Evolutionary conservation across 2,329 filamentous ascomycete genomes (phyloP), one percentile per base, ranked within the genome.

Genomic region (Fusarium papillatum): DNA sequence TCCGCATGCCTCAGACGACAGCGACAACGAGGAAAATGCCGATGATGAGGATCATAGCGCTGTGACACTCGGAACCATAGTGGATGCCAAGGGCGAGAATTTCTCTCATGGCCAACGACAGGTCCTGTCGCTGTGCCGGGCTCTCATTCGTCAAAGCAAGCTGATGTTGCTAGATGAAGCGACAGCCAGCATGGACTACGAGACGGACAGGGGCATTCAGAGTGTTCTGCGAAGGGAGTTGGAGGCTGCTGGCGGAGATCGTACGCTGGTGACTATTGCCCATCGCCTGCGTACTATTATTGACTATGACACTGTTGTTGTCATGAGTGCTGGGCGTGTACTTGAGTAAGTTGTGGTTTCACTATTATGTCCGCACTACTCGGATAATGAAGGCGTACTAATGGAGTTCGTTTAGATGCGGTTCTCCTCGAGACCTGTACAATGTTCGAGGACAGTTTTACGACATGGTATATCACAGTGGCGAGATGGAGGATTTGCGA

Each of bases 21-120:
- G 79, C 1, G 78, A 82, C 3, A 71, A 76, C n/a, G 78, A 78
- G 22, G 76, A 68, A 5, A 72, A 68, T 31, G 78, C 67, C 5
- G 63, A 71, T 9, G 50, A 69, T 13, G 66, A 77, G 41, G 19
- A 70, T 62, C 26, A 75, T 55, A 68, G 75, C 19, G 65, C 68
- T 63, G 82, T 85, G 60, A 80, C 81, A 11, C 84, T 90, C 2
- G 79, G 84, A 14, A 89, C 88, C 1, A 73, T 83, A 3, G 89
- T 91, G 16, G 87, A 88, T 34, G 85, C 88, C 17, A 87, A 87
- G 50, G 89, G 88, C 34, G 86, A 88, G 75, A 90, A 90, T 81
- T 90, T 90, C 78, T 89, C 87, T 6, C 89, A 90, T 72, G 89
- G 89, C 34, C 90, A 91, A 81, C 86, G 89, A 0, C 89, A 91